Evolutionary conservation across 2,329 filamentous ascomycete genomes (phyloP), one percentile per base, ranked within the genome.

Genomic region (Aspergillus candidus): DNA sequence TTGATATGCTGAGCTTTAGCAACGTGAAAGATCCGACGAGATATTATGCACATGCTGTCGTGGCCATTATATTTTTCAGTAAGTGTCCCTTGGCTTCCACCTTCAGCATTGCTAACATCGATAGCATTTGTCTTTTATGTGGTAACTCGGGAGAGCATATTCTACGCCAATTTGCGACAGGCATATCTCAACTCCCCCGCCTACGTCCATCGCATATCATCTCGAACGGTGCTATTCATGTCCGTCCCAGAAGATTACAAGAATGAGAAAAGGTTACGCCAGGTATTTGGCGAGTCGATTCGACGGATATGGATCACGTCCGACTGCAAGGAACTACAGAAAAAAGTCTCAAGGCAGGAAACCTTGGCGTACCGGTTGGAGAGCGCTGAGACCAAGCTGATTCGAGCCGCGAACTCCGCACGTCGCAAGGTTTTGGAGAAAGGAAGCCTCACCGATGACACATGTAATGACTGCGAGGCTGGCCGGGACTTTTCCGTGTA

Each of bases 121-220:
- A 22, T 18, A 72, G 70, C 82, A 32, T 95, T 95, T 61, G 77
- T 97, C 45, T 82, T 96, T 60, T 91, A 88, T 64, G 83, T 88
- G 54, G 80, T 97, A 47, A 83, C 87, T 37, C 81, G 91, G 40
- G 91, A 97, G 66, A 84, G 83, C 59, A 84, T 97, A 55, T 94
- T 84, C 74, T 94, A 88, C 67, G 83, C 94, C 67, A 94, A 93
- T 56, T 70, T 96, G 17, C 85, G 90, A 46, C 90, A 96, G 69
- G 90, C 90, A 1, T 95, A 91, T 68, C 80, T 94, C 39, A 79
- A 94, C 40, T 90, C 88, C 3, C 88, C 89, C 11, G 76, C 86
- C 33, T 93, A 93, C 63, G 78, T 87, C 37, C 83, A 85, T 56
- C 84, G 90, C 38, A 82, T 96, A 30, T 96, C 91, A 2, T 90